A percentile compares a stretch with the other conserved stretches of the same genome.
Evolutionary conservation across 345 rosid species (phyloP).

Genomic region (Bruguiera gymnorhiza): DNA sequence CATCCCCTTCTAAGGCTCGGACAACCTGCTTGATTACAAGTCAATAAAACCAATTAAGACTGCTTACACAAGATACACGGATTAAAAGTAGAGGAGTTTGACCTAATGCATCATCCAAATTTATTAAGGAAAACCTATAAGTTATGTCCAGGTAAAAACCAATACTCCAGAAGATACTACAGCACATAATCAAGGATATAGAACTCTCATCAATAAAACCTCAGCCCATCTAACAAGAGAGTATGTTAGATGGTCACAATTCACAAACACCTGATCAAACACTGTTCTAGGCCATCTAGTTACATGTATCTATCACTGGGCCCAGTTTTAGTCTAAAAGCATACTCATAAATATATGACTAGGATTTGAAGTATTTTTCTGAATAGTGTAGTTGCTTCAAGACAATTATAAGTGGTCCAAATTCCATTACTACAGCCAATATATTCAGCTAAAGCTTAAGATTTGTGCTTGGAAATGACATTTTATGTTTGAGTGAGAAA

Average conservation of each 20-base stretch:
- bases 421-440: background rate
- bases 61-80: background rate
- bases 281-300: too few species aligned
- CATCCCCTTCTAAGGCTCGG: constrained; percentile 76
- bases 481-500: background rate
- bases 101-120: background rate
- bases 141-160: too few species aligned
- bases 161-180: too few species aligned
- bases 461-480: background rate
- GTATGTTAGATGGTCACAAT: too few species aligned
- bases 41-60: constrained; percentile 1
- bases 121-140: too few species aligned
- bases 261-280: too few species aligned
- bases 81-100: background rate
- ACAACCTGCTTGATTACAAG: constrained; percentile 53
- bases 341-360: too few species aligned
- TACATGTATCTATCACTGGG: too few species aligned
- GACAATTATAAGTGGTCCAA: background rate
- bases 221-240: too few species aligned
- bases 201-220: too few species aligned
- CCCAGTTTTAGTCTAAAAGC: too few species aligned
- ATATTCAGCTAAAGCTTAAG: background rate
- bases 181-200: too few species aligned
- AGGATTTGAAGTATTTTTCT: background rate
- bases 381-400: background rate